Base-by-base conservation (phyloP, 73 alveolate species). In the Paramecium caudatum region DNA sequence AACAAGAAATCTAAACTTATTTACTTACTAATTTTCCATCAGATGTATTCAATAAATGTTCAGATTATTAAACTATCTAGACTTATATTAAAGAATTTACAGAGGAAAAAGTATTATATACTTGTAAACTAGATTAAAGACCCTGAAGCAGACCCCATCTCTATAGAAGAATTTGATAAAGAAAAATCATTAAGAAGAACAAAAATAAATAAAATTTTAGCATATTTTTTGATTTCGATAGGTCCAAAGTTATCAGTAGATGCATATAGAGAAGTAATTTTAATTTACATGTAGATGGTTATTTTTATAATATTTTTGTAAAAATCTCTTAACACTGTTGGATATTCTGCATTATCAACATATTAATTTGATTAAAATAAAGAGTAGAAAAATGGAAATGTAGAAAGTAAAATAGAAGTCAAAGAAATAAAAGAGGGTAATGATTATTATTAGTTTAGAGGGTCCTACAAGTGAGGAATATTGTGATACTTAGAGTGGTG, bases 401-500 rank as follows among this genome's bases (percentile, higher is more conserved):
- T 65, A 23, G 12, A 37, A 25, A n/a, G n/a, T n/a, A n/a, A n/a
- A n/a, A n/a, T n/a, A n/a, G n/a, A n/a, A n/a, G n/a, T n/a, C n/a
- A n/a, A n/a, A n/a, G n/a, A n/a, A n/a, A n/a, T n/a, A n/a, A n/a
- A n/a, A n/a, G n/a, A n/a, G n/a, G n/a, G n/a, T n/a, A n/a, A 21
- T 19, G 15, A 2, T 16, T 25, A 5, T 16, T 27, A 55, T 27
- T 10, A 2, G 12, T 23, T 4, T 55, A 55, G 80, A 55, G 80
- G 80, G 10, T 23, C 23, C 23, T 4, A 5, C 23, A 55, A 55
- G 30, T 55, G 23, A 55, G 2, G 80, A 70, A 32, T 86, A 62
- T 78, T 86, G 93, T 23, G 48, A 86, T 8, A 55, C 16, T 3
- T 62, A 86, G 25, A 86, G 41, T 86, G 93, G 93, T 6, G 93